Evolutionary conservation across 768 basidiomycete genomes (phyloP).

Genomic region (Suillus tomentosus): DNA sequence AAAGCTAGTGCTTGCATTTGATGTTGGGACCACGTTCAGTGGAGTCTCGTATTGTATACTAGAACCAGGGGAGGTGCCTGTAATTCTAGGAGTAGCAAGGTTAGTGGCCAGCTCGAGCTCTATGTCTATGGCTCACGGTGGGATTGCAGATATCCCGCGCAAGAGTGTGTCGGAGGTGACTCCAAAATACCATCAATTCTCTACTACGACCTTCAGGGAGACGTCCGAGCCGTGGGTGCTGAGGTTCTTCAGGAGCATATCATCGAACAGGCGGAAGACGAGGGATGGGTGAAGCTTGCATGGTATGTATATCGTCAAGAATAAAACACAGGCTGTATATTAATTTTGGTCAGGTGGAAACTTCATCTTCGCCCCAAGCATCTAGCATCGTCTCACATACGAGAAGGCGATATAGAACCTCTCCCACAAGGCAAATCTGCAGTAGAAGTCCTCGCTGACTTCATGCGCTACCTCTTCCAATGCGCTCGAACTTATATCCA

Average conservation of each 20-base stretch:
- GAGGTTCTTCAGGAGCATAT: conserved; percentile 40
- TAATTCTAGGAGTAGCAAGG: conserved; percentile 31
- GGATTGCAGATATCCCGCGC: conserved; percentile 44
- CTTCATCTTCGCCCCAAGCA: conserved; percentile 37
- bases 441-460: conserved; percentile 27
- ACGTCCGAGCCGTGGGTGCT: conserved; percentile 44
- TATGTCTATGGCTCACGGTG: background rate
- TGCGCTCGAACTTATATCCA: conserved; percentile 27
- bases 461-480: conserved; percentile 30
- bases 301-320: conserved; percentile 29
- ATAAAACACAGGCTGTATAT: background rate
- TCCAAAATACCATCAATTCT: conserved; percentile 52
- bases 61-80: conserved; percentile 36
- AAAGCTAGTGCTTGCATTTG: conserved; percentile 46
- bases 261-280: conserved; percentile 40
- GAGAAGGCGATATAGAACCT: conserved; percentile 22
- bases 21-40: conserved; percentile 47
- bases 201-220: conserved; percentile 46
- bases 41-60: conserved; percentile 41
- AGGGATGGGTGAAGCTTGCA: conserved; percentile 39
- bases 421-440: conserved; percentile 26
- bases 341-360: conserved; percentile 29
- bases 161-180: conserved; percentile 45
- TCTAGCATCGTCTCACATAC: conserved; percentile 25
- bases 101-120: conserved; percentile 11